phyloP scores from a whole-genome alignment of 352 stramenopile genomes.

The Phytophthora nicotianae region DNA sequence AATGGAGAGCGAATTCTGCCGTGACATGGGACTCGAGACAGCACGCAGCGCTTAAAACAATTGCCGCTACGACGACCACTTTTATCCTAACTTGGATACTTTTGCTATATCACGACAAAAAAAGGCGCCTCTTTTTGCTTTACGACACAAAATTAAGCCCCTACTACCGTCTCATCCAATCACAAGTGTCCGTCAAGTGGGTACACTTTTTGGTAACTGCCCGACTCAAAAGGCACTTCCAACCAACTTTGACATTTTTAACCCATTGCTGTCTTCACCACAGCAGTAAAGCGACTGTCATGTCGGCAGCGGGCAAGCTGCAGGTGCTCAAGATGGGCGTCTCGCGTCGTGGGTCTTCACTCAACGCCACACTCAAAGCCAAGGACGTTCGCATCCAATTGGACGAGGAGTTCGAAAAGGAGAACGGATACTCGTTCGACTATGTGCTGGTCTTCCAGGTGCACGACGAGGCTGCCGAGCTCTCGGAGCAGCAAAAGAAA shows the following conservation, averaged over 20 bases:
- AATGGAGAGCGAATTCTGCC: conserved; percentile 81
- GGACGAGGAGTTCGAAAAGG: conserved; percentile 61
- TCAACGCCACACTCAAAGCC: conserved; percentile 67
- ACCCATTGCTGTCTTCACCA: conserved; percentile 5
- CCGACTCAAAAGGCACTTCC: background rate
- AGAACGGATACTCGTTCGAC: conserved; percentile 84
- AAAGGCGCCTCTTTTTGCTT: background rate
- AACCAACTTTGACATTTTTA: background rate
- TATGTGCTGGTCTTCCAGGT: conserved; percentile 86
- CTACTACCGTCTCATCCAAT: background rate
- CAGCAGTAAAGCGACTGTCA: conserved; percentile 18
- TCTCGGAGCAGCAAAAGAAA: conserved; percentile 65
- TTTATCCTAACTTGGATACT: too few relatives aligned
- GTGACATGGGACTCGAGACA: conserved; percentile 66
- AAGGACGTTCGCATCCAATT: conserved; percentile 68
- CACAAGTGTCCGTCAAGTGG: background rate
- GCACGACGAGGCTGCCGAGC: conserved; percentile 65
- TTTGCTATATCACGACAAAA: too few relatives aligned
- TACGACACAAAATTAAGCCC: too few relatives aligned
- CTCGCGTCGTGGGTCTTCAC: conserved; percentile 64
- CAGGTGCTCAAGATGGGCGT: conserved; percentile 69
- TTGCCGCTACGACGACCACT: background rate
- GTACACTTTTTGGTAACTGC: conserved; percentile 9
- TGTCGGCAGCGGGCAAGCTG: conserved; percentile 40
- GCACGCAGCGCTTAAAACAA: conserved; percentile 26